phyloP scores from a whole-genome alignment of 2,329 filamentous ascomycete species.

The Lasiodiplodia sp. region DNA sequence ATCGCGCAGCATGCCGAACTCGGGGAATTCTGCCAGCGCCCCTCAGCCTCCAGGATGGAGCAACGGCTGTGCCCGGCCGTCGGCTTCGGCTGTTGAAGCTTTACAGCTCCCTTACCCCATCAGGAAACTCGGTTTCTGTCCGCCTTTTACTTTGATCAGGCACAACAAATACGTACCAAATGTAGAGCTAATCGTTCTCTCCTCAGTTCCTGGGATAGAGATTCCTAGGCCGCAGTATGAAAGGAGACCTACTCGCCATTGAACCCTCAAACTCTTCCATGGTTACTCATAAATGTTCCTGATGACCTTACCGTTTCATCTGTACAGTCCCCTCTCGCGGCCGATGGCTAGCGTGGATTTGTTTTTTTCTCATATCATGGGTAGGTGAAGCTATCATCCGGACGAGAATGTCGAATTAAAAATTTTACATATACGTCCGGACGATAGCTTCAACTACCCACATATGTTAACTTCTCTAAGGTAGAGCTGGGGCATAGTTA shows the following conservation, averaged over 20 bases:
- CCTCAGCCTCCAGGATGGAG: slow-evolving; percentile 6
- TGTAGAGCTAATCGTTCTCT: background rate
- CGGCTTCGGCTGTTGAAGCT: slow-evolving; percentile 9
- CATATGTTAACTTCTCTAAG: too few species aligned
- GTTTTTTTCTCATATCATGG: too few species aligned
- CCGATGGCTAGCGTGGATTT: too few species aligned
- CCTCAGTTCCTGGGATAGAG: too few species aligned
- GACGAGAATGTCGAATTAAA: too few species aligned
- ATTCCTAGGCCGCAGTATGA: background rate
- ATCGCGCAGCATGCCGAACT: slow-evolving; percentile 6
- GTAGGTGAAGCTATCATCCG: too few species aligned
- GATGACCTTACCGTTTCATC: background rate
- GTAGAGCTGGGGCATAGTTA: too few species aligned
- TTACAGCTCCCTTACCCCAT: slow-evolving; percentile 4
- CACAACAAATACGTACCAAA: background rate
- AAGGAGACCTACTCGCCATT: background rate
- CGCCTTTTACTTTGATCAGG: background rate
- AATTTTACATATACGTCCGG: too few species aligned
- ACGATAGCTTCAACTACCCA: too few species aligned
- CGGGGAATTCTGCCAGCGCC: slow-evolving; percentile 5
- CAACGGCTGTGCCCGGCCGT: slow-evolving; percentile 8
- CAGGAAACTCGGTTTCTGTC: background rate
- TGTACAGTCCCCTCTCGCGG: too few species aligned
- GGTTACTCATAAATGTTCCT: background rate
- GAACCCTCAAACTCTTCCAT: background rate